Evolutionary conservation across 306 rosid species (phyloP).

Genomic region (Malus orientalis): DNA sequence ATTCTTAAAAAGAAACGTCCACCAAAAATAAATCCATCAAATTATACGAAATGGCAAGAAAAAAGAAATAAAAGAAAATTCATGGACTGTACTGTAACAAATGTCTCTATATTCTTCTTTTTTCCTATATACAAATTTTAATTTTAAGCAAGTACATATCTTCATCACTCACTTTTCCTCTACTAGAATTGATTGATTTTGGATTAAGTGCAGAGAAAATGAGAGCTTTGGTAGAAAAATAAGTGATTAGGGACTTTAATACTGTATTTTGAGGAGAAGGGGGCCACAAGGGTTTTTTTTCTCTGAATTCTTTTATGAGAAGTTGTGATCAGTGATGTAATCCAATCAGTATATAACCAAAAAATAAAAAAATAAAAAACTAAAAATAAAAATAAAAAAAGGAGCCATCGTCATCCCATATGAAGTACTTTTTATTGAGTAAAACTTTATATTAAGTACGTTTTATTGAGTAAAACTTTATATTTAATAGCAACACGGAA

Average conservation of each 20-base stretch:
- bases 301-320: not conserved
- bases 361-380: not conserved
- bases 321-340: conserved; percentile 29
- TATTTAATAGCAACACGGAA: not conserved
- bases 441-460: conserved; percentile 5
- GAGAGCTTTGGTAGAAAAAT: conserved; percentile 1
- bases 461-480: not conserved
- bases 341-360: conserved; percentile 25
- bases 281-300: not conserved
- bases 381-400: not conserved
- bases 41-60: not conserved
- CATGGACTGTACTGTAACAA: not conserved
- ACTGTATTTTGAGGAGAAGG: conserved; percentile 7
- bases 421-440: conserved; percentile 7
- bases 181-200: conserved; percentile 19
- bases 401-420: conserved; percentile 23
- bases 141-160: conserved; percentile 12
- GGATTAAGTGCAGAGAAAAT: conserved; percentile 22
- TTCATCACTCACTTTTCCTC: conserved; percentile 12
- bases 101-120: not conserved
- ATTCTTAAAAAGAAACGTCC: not conserved
- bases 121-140: conserved; percentile 8
- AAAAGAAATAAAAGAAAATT: not conserved
- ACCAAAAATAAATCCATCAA: not conserved
- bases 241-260: conserved; percentile 20